Evolutionary conservation across 805 yeast species (phyloP).

Genomic region (Candida arabinofermentans): DNA sequence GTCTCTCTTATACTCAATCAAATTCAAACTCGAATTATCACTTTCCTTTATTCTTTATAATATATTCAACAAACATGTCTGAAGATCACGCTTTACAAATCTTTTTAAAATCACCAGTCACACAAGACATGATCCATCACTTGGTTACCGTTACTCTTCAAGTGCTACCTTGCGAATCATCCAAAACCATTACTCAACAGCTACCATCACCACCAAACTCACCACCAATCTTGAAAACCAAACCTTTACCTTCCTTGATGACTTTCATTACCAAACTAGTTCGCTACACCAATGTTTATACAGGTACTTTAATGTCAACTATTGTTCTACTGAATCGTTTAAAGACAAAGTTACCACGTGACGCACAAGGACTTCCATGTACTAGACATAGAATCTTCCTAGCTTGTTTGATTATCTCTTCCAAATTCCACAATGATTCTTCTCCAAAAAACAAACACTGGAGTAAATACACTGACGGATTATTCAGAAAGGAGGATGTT

Average conservation of each 20-base stretch:
- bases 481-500: constrained; percentile 63
- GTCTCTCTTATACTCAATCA: no score
- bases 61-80: constrained; percentile 30
- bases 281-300: constrained; percentile 72
- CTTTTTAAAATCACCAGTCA: constrained; percentile 61
- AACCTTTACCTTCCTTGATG: constrained; percentile 63
- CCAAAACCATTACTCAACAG: constrained; percentile 32
- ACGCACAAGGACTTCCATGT: constrained; percentile 74
- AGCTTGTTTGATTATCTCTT: constrained; percentile 67
- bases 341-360: constrained; percentile 57
- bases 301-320: constrained; percentile 73
- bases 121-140: constrained; percentile 71
- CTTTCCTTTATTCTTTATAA: background rate
- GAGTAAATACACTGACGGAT: constrained; percentile 75
- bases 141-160: constrained; percentile 63
- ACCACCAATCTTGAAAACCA: constrained; percentile 31
- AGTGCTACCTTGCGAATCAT: constrained; percentile 57
- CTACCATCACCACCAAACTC: constrained; percentile 30
- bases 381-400: constrained; percentile 75
- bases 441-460: constrained; percentile 77
- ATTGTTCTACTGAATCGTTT: constrained; percentile 63
- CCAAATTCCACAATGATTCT: constrained; percentile 74
- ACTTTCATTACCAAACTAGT: constrained; percentile 70
- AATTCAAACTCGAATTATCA: background rate
- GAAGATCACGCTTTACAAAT: constrained; percentile 55